Evolutionary conservation across 108 stramenopile genomes (phyloP).

Genomic region (Skeletonema potamos): DNA sequence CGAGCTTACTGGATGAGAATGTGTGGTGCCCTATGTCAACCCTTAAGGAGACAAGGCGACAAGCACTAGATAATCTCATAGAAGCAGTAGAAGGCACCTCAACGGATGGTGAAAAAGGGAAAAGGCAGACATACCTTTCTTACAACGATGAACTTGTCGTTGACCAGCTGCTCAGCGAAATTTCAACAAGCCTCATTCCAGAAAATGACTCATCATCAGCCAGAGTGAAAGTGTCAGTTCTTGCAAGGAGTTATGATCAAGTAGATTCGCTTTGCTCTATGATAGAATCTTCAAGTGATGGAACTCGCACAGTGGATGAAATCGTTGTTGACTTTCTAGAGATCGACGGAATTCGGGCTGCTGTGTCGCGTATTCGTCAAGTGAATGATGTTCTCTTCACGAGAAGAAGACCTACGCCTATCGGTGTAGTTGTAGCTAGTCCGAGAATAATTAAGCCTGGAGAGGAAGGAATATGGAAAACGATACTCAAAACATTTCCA

Average conservation of each 20-base stretch:
- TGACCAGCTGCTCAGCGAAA: slow-evolving; percentile 19
- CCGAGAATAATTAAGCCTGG: slow-evolving; percentile 78
- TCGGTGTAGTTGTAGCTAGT: slow-evolving; percentile 60
- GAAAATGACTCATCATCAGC: not conserved
- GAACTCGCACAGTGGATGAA: slow-evolving; percentile 39
- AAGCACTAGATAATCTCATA: slow-evolving; percentile 51
- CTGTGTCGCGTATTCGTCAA: slow-evolving; percentile 50
- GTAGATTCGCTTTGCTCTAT: slow-evolving; percentile 59
- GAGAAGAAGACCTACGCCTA: too few relatives aligned
- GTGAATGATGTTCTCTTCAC: slow-evolving; percentile 19
- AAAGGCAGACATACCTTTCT: not conserved
- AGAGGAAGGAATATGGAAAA: slow-evolving; percentile 69
- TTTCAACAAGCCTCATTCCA: not conserved
- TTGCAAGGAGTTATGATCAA: slow-evolving; percentile 55
- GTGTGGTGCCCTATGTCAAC: slow-evolving; percentile 65
- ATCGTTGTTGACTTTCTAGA: slow-evolving; percentile 81
- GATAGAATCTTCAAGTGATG: slow-evolving; percentile 32
- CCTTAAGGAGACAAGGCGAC: slow-evolving; percentile 60
- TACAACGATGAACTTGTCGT: slow-evolving; percentile 15
- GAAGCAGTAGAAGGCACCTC: not conserved
- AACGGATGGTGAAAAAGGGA: not conserved
- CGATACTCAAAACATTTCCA: slow-evolving; percentile 59
- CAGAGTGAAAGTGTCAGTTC: slow-evolving; percentile 38
- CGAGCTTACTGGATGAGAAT: slow-evolving; percentile 36
- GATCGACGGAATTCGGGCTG: slow-evolving; percentile 64